These are phyloP conservation scores for Russula abietina DNA, from an alignment of 768 basidiomycete genomes.

Conservation along the genomic window DNA sequence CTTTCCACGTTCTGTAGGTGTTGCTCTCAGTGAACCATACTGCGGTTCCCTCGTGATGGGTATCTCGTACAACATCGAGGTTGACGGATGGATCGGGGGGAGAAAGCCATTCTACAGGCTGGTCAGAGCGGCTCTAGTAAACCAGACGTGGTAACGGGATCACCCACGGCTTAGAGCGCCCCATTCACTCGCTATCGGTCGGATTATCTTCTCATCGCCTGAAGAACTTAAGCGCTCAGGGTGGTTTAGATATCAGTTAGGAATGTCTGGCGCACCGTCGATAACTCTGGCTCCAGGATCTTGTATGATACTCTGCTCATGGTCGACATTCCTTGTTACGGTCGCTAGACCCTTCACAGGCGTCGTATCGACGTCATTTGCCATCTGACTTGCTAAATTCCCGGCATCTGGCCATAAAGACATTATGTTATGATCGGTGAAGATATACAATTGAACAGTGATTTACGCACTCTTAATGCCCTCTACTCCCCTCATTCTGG, in stretches of 20 bases:
- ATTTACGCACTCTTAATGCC: neutral
- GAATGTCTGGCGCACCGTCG: neutral
- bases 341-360: too few relatives aligned
- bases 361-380: too few relatives aligned
- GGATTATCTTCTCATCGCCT: neutral
- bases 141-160: neutral
- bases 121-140: neutral
- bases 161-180: neutral
- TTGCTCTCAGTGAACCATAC: neutral
- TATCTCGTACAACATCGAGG: neutral
- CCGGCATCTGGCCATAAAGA: neutral
- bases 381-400: too few relatives aligned
- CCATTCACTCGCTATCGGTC: neutral
- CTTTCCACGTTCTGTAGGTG: neutral
- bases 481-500: too few relatives aligned
- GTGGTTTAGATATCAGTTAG: neutral
- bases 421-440: neutral
- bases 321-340: neutral
- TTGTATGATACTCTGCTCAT: neutral
- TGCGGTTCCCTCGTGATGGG: neutral
- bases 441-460: neutral
- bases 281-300: neutral
- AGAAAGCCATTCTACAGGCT: neutral
- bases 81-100: neutral
- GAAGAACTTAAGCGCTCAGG: neutral